These are phyloP conservation scores for Trichoderma sp. DNA, from an alignment of 2,329 filamentous ascomycete species.

Conservation along the genomic window DNA sequence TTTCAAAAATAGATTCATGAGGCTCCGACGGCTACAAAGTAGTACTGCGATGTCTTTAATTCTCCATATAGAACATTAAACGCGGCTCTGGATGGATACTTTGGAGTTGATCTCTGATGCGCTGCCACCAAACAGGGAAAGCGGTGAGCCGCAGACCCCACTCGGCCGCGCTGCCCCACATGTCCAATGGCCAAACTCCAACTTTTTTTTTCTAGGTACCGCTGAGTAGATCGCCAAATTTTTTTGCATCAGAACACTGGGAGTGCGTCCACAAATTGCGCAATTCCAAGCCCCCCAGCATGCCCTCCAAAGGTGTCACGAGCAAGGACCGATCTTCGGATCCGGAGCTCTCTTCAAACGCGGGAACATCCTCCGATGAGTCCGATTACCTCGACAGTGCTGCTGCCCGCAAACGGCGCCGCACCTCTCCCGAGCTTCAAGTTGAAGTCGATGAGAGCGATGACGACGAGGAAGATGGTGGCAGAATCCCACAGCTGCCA, in stretches of 20 bases:
- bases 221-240: not conserved
- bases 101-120: not conserved
- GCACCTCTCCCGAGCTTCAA: slow-evolving; percentile 32
- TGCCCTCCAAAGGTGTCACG: slow-evolving; percentile 16
- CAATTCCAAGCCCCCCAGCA: not conserved
- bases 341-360: slow-evolving; percentile 1
- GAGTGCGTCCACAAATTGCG: not conserved
- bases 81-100: not conserved
- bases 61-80: not conserved
- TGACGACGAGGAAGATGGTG: slow-evolving; percentile 23
- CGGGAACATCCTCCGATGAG: slow-evolving; percentile 32
- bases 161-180: not conserved
- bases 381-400: slow-evolving; percentile 51
- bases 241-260: not conserved
- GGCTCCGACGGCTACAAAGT: not conserved
- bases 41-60: not conserved
- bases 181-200: not conserved
- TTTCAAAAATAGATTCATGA: slow-evolving; percentile 6
- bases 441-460: slow-evolving; percentile 25
- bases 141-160: not conserved
- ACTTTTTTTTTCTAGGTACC: slow-evolving; percentile 6
- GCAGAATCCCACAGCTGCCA: slow-evolving; percentile 29
- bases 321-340: not conserved
- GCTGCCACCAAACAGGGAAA: not conserved
- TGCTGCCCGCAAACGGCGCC: slow-evolving; percentile 46